These are phyloP conservation scores for Phytopythium litorale DNA, from an alignment of 352 stramenopile species.

Conservation along the genomic window DNA sequence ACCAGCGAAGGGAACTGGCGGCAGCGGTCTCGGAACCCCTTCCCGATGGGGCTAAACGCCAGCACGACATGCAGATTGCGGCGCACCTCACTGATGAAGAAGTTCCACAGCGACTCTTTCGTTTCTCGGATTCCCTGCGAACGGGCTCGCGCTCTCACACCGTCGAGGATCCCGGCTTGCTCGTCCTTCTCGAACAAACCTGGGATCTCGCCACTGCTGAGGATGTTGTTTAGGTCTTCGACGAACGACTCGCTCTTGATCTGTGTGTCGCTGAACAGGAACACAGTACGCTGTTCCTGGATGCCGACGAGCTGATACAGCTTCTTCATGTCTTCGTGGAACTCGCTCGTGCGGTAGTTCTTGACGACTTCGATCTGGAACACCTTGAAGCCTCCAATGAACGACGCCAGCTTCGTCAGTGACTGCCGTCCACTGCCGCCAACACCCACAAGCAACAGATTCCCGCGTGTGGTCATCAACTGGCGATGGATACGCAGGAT, in stretches of 20 bases:
- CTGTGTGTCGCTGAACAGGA: slow-evolving; percentile 93
- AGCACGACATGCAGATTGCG: slow-evolving; percentile 92
- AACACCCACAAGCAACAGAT: slow-evolving; percentile 91
- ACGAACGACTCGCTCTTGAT: slow-evolving; percentile 94
- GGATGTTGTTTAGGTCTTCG: slow-evolving; percentile 92
- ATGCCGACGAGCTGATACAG: slow-evolving; percentile 79
- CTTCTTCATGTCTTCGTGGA: slow-evolving; percentile 92
- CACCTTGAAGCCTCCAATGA: slow-evolving; percentile 86
- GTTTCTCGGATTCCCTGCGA: slow-evolving; percentile 82
- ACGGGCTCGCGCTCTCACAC: slow-evolving; percentile 61
- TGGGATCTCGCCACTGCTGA: slow-evolving; percentile 90
- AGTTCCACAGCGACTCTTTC: slow-evolving; percentile 88
- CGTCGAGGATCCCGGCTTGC: slow-evolving; percentile 80
- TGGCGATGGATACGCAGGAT: slow-evolving; percentile 90
- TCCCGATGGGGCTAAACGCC: slow-evolving; percentile 90
- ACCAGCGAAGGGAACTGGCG: slow-evolving; percentile 92
- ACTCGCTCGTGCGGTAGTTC: slow-evolving; percentile 90
- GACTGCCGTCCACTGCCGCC: slow-evolving; percentile 89
- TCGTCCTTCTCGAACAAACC: slow-evolving; percentile 93
- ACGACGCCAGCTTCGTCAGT: slow-evolving; percentile 84
- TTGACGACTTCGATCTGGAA: slow-evolving; percentile 95
- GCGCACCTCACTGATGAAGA: slow-evolving; percentile 91
- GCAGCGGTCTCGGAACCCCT: slow-evolving; percentile 77
- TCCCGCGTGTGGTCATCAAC: slow-evolving; percentile 85
- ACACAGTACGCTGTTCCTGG: slow-evolving; percentile 83